Evolutionary conservation across 257 asterid species (phyloP), one percentile per base, ranked within the genome.

Genomic region (Petrea volubilis): DNA sequence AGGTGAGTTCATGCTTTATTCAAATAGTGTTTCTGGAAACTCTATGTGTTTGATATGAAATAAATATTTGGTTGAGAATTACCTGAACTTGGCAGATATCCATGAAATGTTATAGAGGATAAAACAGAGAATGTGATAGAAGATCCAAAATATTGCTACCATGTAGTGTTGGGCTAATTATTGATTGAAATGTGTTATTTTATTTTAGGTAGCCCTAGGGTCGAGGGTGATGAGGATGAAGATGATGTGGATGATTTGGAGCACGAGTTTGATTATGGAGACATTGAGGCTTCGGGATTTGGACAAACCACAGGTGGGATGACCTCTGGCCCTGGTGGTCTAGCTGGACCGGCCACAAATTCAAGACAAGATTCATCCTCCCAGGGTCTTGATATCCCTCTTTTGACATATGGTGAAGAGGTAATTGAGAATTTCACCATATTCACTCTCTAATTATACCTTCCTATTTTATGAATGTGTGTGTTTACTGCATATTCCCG

Each of bases 171-270:
- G 29, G 43, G 23, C 36, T 72, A 53, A 38, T 25, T 11, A 71
- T 18, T 70, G 62, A 67, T 40, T 43, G 61, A 13, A 3, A 7
- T 64, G 11, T 74, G 20, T 7, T 33, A 65, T 25, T 40, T 11
- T 57, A 14, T 33, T 74, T 28, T 77, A 91, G 98, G 97, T 75
- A 84, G 93, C 76, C 89, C 96, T 23, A 86, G 96, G 72, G 98
- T 93, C 24, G 96, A 91, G 70, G 98, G 96, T 46, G 98, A 93
- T 62, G 98, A 93, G 82, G 98, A 93, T 78, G 98, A 93, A 76
- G 97, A 93, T 57, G 87, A 50, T 29, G n/a, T 60, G 3, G 98
- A 93, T 78, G 98, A 93, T 78, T 78, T 91, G 82, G 98, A 91
- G 59, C 78, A 85, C 13, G 98, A 93, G 77, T 91, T 93, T 50